Conservation (phyloP, 495 filamentous ascomycete species). For the Talaromyces proteolyticus region DNA sequence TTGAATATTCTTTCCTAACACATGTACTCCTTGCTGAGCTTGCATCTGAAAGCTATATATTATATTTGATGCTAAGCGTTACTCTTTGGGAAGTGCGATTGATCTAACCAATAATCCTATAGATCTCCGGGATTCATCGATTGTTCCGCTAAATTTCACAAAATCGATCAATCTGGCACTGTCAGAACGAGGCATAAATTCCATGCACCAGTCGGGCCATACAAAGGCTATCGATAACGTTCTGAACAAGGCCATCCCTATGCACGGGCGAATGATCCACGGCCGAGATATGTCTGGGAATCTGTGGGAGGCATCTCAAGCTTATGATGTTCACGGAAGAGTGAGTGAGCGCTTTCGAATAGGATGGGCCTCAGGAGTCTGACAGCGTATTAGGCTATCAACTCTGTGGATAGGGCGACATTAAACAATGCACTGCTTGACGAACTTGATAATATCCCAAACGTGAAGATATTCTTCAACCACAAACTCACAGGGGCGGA, state of each 20-base stretch:
- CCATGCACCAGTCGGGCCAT: conserved; percentile 62
- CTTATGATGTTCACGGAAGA: conserved; percentile 85
- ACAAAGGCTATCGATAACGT: conserved; percentile 65
- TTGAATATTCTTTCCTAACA: too few species aligned
- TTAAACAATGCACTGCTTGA: conserved; percentile 87
- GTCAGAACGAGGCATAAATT: conserved; percentile 89
- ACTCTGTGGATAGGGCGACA: conserved; percentile 65
- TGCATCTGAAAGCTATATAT: background rate
- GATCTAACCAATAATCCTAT: background rate
- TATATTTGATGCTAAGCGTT: background rate
- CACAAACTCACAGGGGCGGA: conserved; percentile 87
- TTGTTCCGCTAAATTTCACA: conserved; percentile 88
- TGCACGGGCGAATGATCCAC: conserved; percentile 98
- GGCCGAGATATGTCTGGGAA: conserved; percentile 56
- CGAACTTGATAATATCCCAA: conserved; percentile 71
- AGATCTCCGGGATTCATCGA: conserved; percentile 84
- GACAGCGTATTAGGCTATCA: conserved; percentile 39
- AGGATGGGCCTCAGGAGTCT: background rate
- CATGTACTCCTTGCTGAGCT: too few species aligned
- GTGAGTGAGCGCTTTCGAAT: conserved; percentile 38
- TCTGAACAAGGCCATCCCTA: conserved; percentile 74
- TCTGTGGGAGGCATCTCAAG: conserved; percentile 71
- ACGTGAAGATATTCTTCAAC: conserved; percentile 86
- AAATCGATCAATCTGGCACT: conserved; percentile 96
- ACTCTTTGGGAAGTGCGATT: background rate